phyloP scores from a whole-genome alignment of 495 filamentous ascomycete species.

The Xylaria bambusicola region DNA sequence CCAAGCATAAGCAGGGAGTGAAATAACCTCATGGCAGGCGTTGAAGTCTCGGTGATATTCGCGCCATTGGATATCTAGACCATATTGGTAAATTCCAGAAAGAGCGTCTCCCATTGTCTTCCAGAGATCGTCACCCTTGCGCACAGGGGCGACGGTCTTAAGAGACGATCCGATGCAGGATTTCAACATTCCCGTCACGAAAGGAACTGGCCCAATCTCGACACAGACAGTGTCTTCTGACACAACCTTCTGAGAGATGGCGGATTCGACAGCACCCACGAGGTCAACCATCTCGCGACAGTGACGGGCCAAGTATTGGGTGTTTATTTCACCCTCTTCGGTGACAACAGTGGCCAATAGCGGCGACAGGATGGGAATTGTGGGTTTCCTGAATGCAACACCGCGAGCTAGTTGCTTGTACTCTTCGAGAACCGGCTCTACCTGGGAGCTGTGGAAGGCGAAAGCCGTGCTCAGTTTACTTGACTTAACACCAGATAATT shows the following conservation, averaged over 20 bases:
- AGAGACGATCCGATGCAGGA: background rate
- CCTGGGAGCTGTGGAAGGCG: conserved; percentile 69
- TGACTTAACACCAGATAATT: conserved; percentile 44
- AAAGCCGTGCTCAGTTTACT: conserved; percentile 61
- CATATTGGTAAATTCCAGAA: conserved; percentile 54
- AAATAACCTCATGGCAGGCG: conserved; percentile 50
- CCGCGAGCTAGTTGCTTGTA: conserved; percentile 48
- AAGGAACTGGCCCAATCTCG: background rate
- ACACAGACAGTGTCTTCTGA: background rate
- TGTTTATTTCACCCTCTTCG: conserved; percentile 37
- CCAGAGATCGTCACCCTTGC: background rate
- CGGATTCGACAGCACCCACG: background rate
- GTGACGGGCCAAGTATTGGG: conserved; percentile 56
- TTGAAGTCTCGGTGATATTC: conserved; percentile 65
- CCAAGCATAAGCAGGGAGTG: conserved; percentile 64
- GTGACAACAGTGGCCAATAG: conserved; percentile 56
- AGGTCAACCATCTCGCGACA: conserved; percentile 27
- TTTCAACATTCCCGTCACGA: conserved; percentile 1
- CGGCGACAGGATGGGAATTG: conserved; percentile 61
- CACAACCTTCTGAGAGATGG: conserved; percentile 4
- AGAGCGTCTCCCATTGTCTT: conserved; percentile 38
- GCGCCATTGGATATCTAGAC: conserved; percentile 61
- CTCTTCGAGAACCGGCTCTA: conserved; percentile 60
- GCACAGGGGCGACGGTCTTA: background rate
- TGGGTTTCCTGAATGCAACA: conserved; percentile 55